Evolutionary conservation across 257 asterid genomes (phyloP), one percentile per base, ranked within the genome.

Genomic region (Ophiorrhiza pumila): DNA sequence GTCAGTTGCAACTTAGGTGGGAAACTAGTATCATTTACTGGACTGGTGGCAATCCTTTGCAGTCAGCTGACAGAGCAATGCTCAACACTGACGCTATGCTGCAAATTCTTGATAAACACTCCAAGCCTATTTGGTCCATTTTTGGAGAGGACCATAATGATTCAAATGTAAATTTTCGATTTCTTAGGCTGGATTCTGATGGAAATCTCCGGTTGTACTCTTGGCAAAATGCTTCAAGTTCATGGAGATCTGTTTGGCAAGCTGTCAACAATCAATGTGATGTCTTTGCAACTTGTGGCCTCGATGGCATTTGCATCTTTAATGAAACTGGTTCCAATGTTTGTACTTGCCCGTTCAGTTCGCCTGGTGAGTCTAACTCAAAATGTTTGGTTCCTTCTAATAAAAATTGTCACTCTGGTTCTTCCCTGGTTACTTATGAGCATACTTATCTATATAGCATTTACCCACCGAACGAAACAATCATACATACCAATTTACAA

Each of bases 191-290:
- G 71, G 87, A 83, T 80, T 56, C 72, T 66, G 85, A 83, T 71
- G 87, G 87, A 37, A 83, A 83, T 67, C 87, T 83, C 56, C 77
- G 87, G 75, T 35, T 83, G 37, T 83, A 80, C 72, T 83, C 87
- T 7, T 83, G 87, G 87, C 53, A 65, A 53, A 76, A 76, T 65
- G 83, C 66, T 76, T 76, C 87, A 14, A 76, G 37, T 3, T 72
- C 87, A 25, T 83, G 87, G 87, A 80, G 76, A 49, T 65, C 74
- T 43, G 82, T 75, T 60, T 83, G 87, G 87, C 85, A 83, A 74
- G 85, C 87, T 25, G 63, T 83, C 64, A 72, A 41, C 29, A 80
- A 78, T 53, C 87, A 83, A 69, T 83, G 87, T 70, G 80, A 81
- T 12, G 82, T 83, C 50, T 83, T 83, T 55, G 85, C 85, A 29